These are phyloP conservation scores for Trypanosoma platydactyli DNA, from an alignment of 208 protist genomes.

Conservation along the genomic window DNA sequence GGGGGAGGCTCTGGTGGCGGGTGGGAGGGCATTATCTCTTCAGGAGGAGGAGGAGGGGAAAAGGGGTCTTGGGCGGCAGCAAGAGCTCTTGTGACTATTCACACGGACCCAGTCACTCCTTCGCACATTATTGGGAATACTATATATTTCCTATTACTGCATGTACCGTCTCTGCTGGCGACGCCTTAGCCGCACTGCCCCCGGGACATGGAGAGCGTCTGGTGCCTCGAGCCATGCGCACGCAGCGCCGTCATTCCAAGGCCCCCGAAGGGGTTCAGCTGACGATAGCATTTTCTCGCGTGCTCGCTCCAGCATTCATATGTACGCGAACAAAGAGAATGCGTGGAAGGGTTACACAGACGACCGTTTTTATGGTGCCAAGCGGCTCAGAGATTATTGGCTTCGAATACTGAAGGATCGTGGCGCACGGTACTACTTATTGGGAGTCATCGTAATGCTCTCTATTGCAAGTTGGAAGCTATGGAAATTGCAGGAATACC, in stretches of 20 bases:
- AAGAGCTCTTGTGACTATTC: too few species aligned
- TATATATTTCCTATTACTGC: not conserved
- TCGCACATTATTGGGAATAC: too few species aligned
- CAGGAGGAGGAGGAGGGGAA: too few species aligned
- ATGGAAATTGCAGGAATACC: constrained; percentile 57
- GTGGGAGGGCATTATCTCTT: too few species aligned
- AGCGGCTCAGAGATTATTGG: constrained; percentile 79
- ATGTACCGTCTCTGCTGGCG: constrained; percentile 7
- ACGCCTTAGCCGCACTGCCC: not conserved
- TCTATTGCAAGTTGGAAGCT: constrained; percentile 48
- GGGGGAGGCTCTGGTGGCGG: too few species aligned
- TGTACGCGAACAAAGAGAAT: constrained; percentile 90
- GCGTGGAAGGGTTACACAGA: constrained; percentile 82
- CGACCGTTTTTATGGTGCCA: constrained; percentile 81
- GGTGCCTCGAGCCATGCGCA: not conserved
- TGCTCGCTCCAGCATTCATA: constrained; percentile 47
- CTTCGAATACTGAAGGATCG: constrained; percentile 63
- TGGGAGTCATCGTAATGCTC: constrained; percentile 64
- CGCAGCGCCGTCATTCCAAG: not conserved
- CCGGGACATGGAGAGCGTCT: not conserved
- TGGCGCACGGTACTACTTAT: constrained; percentile 78
- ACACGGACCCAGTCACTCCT: too few species aligned
- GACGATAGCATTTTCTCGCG: constrained; percentile 16
- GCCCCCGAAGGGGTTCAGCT: not conserved
- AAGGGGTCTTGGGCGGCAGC: too few species aligned